Base-by-base conservation (phyloP, 345 rosid genomes). In the Hirschfeldia incana region DNA sequence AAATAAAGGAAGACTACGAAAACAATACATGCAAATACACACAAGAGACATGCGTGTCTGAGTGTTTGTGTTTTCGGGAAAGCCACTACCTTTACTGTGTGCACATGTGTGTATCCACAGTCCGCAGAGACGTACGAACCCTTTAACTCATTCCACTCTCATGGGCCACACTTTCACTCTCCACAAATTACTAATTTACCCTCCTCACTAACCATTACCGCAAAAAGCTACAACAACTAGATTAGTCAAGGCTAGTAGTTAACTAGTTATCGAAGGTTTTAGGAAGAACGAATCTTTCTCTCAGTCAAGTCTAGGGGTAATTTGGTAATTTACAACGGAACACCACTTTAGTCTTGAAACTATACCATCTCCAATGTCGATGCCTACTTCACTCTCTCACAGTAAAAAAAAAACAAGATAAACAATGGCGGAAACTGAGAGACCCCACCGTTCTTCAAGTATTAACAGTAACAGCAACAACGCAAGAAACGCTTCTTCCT, bases 391-490 rank as follows among this genome's bases (percentile, higher is more conserved):
- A 67, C 53, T 29, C 69, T 3, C 37, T 28, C 68, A 2, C 83
- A 5, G 86, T 86, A 72, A 85, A 85, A 77, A 63, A 49, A 59
- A 37, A 33, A 9, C 6, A 12, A 26, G 4, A 59, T 61, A 68
- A 80, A 81, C 66, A 83, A 82, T 78, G 85, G 91, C 89, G 94
- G 98, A 92, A 64, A 67, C 84, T 11, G 90, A 86, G 9, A 86
- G 91, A 83, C 90, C 94, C 85, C 94, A 90, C 86, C 88, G 92
- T 55, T 79, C 84, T 15, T 81, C 86, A 76, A 86, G 80, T 84
- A 85, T 76, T 81, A 81, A 73, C 80, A 86, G 67, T 30, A 77
- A 49, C 59, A 77, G 36, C 65, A 83, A 78, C 39, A 29, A 21
- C 21, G 77, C 85, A 8, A 6, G 65, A 3, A 49, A 15, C 34